A percentile compares a stretch with the other conserved stretches of the same genome.
These are phyloP conservation scores for Colletotrichum horii DNA, from an alignment of 2,329 filamentous ascomycete species.

Conservation along the genomic window DNA sequence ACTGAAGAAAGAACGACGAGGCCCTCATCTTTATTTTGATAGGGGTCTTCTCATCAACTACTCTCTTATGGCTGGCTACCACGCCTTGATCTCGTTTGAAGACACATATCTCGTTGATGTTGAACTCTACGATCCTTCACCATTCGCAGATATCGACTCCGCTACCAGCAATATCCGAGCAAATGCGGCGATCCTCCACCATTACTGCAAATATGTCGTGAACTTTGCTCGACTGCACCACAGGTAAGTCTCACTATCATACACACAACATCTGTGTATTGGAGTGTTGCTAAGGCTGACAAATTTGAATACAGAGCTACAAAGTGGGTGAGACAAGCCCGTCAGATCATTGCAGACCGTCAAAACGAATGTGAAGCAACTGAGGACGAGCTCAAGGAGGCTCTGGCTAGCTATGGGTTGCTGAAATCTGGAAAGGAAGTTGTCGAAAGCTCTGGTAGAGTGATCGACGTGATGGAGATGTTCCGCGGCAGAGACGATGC, in stretches of 20 bases:
- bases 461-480: not conserved
- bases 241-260: not conserved
- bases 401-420: not conserved
- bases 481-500: not conserved
- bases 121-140: not conserved
- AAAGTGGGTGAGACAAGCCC: constrained; percentile 2
- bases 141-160: not conserved
- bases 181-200: constrained; percentile 9
- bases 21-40: constrained; percentile 1
- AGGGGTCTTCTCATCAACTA: not conserved
- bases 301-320: not conserved
- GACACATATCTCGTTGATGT: not conserved
- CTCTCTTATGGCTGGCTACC: not conserved
- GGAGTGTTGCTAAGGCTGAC: not conserved
- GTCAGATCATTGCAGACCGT: not conserved
- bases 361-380: not conserved
- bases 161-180: not conserved
- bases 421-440: not conserved
- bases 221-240: not conserved
- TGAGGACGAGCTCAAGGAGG: not conserved
- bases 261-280: not conserved
- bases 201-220: not conserved
- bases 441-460: not conserved
- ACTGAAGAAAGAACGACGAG: not conserved
- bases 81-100: not conserved